phyloP scores from a whole-genome alignment of 352 stramenopile genomes.

The Globisporangium megalacanthum region DNA sequence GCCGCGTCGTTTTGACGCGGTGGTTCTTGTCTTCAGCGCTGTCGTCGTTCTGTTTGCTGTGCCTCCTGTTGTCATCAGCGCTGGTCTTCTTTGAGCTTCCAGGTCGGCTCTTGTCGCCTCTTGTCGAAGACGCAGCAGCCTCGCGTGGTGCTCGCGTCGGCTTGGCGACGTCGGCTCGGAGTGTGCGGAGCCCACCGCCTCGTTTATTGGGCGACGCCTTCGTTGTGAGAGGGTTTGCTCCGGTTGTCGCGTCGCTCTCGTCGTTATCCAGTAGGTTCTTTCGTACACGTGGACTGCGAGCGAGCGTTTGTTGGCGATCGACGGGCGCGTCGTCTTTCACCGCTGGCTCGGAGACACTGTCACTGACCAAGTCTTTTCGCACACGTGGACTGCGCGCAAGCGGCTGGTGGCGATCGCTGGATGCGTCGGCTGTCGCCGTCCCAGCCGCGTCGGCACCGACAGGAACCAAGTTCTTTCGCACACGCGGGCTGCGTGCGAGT shows the following conservation, averaged over 20 bases:
- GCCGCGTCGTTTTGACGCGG: no score
- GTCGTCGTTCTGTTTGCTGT: neutral
- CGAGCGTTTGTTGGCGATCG: conserved; percentile 5
- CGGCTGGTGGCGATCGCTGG: neutral
- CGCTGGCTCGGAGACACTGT: no score
- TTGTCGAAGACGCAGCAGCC: neutral
- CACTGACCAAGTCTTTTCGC: neutral
- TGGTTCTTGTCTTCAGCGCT: neutral
- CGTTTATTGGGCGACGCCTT: conserved; percentile 1
- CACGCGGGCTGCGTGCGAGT: conserved; percentile 8
- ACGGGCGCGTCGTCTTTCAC: no score
- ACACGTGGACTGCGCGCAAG: conserved; percentile 2
- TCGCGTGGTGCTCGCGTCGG: neutral
- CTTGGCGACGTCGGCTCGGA: neutral
- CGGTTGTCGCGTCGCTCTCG: neutral
- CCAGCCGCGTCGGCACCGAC: neutral
- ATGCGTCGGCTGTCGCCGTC: neutral
- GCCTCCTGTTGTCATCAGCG: neutral
- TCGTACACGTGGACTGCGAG: conserved; percentile 5
- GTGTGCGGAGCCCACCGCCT: neutral
- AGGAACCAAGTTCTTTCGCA: conserved; percentile 1
- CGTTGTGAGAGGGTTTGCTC: neutral
- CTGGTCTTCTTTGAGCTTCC: neutral
- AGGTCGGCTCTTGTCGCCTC: neutral
- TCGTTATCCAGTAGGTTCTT: conserved; percentile 1